These are phyloP conservation scores for Pseudopyrenochaeta lycopersici DNA, from an alignment of 2,329 filamentous ascomycete species.

Conservation along the genomic window DNA sequence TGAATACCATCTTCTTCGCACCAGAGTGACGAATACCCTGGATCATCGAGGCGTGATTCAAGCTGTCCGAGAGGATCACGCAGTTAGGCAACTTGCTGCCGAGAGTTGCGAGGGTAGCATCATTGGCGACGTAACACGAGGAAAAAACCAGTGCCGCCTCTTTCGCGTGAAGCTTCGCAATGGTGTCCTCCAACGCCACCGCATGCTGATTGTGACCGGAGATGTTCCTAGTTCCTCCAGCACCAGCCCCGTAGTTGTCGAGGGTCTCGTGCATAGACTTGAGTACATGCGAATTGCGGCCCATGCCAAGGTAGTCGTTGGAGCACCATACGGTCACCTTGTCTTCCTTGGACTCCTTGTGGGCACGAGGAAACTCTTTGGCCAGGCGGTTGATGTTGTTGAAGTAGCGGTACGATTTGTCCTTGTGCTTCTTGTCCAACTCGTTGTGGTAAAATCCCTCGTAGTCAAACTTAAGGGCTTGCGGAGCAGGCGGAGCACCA, in stretches of 20 bases:
- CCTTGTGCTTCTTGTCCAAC: conserved; percentile 98
- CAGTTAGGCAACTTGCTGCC: conserved; percentile 96
- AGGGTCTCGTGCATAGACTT: conserved; percentile 93
- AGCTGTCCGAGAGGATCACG: conserved; percentile 95
- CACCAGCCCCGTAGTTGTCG: conserved; percentile 93
- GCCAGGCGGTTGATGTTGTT: conserved; percentile 99
- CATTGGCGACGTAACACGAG: conserved; percentile 98
- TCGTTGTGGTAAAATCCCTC: conserved; percentile 87
- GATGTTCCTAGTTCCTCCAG: conserved; percentile 95
- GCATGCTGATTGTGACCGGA: conserved; percentile 98
- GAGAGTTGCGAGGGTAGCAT: conserved; percentile 94
- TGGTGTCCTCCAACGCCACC: conserved; percentile 79
- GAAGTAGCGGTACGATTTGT: conserved; percentile 99
- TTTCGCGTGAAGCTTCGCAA: conserved; percentile 90
- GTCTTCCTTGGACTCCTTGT: conserved; percentile 84
- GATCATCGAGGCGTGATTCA: conserved; percentile 99
- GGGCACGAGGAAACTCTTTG: conserved; percentile 93
- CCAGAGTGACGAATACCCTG: conserved; percentile 98
- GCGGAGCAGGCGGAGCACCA: conserved; percentile 58
- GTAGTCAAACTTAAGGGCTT: conserved; percentile 79
- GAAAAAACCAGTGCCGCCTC: conserved; percentile 94
- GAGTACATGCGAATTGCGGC: conserved; percentile 85
- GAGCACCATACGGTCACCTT: conserved; percentile 98
- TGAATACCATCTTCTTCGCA: conserved; percentile 97
- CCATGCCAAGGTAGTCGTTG: conserved; percentile 99